Base-by-base conservation (phyloP, 1,139 yeast genomes). In the Taiozyma sp. region DNA sequence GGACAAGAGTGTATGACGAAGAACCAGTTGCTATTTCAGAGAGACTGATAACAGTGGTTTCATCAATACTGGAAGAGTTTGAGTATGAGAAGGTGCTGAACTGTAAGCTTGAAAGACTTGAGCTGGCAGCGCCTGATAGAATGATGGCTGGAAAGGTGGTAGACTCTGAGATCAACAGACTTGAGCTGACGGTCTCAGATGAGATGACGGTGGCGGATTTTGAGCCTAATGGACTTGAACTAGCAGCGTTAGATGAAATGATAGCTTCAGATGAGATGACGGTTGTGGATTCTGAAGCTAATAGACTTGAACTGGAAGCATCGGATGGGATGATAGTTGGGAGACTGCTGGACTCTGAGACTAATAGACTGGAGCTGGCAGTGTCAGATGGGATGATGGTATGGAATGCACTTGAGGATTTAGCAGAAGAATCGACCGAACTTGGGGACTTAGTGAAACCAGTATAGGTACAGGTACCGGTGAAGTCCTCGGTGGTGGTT, bases 401-500 rank as follows among this genome's bases (percentile, higher is more conserved):
- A 24, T 2, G 26, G 26, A 24, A 24, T 4, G 3, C 3, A 24
- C 24, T 37, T 37, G 41, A 19, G 13, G 41, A 37, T 19, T 37
- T n/a, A 37, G 41, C 6, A 19, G 41, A 16, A 9, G 41, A 5
- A 19, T 16, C 24, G 39, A 35, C 39, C n/a, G 39, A 35, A 14
- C 41, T 40, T n/a, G 29, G 43, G 21, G 52, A 43, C 47, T 56
- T 57, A 16, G 55, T 50, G 48, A 47, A 57, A 3, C 44, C 50
- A 1, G 52, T 26, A 16, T 4, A 45, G 3, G 55, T 47, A n/a
- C 59, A 61, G 24, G 57, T 55, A 35, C 53, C 64, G 2, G 62
- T 59, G 51, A 57, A 59, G 35, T 54, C 54, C 6, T 49, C 45
- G 3, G 56, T 53, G 4, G 58, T 56, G 8, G 61, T 56, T 21